Evolutionary conservation across 2,329 filamentous ascomycete species (phyloP).

Genomic region (Orbilia quercus): DNA sequence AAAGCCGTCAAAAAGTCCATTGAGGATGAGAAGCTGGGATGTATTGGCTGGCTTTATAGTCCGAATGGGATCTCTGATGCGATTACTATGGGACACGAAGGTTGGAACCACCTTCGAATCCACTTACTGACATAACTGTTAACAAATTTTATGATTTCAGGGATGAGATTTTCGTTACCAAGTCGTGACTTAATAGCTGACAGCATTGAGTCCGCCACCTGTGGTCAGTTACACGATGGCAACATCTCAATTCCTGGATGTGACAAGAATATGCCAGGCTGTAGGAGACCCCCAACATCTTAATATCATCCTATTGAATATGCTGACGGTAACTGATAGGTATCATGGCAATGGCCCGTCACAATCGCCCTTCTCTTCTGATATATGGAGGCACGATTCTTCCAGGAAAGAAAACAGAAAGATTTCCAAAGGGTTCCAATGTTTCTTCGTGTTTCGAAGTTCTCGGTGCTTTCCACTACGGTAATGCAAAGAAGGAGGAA

Average conservation of each 20-base stretch:
- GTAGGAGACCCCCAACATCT: constrained; percentile 47
- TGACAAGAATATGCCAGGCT: constrained; percentile 97
- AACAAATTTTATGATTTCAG: constrained; percentile 65
- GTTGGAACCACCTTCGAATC: constrained; percentile 64
- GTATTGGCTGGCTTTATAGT: constrained; percentile 96
- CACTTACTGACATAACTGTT: not conserved
- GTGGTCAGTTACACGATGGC: constrained; percentile 90
- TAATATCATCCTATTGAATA: not conserved
- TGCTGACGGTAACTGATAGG: constrained; percentile 45
- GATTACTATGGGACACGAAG: constrained; percentile 95
- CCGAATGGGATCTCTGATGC: constrained; percentile 82
- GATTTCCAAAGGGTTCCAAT: constrained; percentile 81
- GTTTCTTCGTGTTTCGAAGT: constrained; percentile 90
- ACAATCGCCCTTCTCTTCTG: constrained; percentile 90
- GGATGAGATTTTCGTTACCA: constrained; percentile 93
- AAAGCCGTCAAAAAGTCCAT: constrained; percentile 87
- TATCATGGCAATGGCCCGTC: constrained; percentile 72
- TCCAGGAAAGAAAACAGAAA: constrained; percentile 80
- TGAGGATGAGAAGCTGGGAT: constrained; percentile 79
- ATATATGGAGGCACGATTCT: constrained; percentile 93
- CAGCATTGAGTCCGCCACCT: constrained; percentile 81
- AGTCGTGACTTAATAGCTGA: constrained; percentile 93
- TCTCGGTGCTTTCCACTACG: constrained; percentile 82
- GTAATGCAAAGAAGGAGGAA: constrained; percentile 68
- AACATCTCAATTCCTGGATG: constrained; percentile 93